Percentiles rank a stretch among this genome's conserved stretches.
phyloP scores from a whole-genome alignment of 169 alveolate genomes.

The Cryptosporidium ryanae region DNA sequence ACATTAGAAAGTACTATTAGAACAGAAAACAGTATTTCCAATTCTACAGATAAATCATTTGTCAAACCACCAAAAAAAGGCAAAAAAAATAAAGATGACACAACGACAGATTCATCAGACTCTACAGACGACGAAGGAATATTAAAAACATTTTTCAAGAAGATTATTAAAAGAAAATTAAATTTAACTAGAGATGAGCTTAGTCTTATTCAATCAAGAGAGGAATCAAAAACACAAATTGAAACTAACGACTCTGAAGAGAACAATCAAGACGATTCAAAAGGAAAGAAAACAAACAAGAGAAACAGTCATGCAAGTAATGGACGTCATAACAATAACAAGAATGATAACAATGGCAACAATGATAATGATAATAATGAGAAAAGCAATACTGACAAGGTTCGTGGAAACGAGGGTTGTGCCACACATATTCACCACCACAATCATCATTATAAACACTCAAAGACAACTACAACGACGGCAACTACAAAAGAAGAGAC shows the following conservation, averaged over 20 bases:
- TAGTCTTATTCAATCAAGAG: neutral
- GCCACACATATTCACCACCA: slow-evolving; percentile 20
- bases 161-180: slow-evolving; percentile 3
- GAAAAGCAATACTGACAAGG: neutral
- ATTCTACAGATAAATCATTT: slow-evolving; percentile 1
- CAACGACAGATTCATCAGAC: slow-evolving; percentile 50
- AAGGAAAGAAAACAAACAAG: too few relatives aligned
- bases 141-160: neutral
- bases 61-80: slow-evolving; percentile 32
- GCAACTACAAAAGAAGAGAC: slow-evolving; percentile 8
- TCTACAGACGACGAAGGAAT: slow-evolving; percentile 13
- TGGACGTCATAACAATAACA: too few relatives aligned
- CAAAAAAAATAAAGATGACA: neutral
- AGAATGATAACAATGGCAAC: too few relatives aligned
- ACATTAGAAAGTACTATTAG: neutral
- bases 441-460: slow-evolving; percentile 29
- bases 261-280: too few relatives aligned
- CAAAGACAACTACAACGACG: slow-evolving; percentile 28
- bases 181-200: slow-evolving; percentile 7
- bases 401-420: neutral
- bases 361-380: neutral
- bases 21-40: neutral
- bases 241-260: neutral
- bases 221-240: neutral
- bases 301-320: too few relatives aligned